Percentiles rank a stretch among this genome's conserved stretches.
phyloP scores from a whole-genome alignment of 352 stramenopile species.

The Thalassiosira pacifica region DNA sequence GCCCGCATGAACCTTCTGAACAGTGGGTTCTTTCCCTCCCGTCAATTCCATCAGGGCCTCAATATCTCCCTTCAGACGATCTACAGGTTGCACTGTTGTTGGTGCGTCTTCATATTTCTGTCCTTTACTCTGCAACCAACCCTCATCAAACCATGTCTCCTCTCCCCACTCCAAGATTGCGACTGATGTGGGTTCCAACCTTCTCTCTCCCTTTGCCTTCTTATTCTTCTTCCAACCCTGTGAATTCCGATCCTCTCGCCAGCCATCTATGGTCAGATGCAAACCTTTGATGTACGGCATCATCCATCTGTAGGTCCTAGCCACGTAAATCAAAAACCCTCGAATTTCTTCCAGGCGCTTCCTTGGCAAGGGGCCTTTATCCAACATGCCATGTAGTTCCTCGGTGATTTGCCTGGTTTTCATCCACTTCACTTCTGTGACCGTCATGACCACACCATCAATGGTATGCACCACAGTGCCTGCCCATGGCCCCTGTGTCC shows the following conservation, averaged over 20 bases:
- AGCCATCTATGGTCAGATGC: constrained; percentile 40
- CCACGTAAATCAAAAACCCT: constrained; percentile 49
- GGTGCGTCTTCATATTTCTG: neutral
- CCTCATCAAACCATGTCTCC: neutral
- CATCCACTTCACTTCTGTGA: constrained; percentile 54
- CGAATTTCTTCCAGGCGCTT: constrained; percentile 30
- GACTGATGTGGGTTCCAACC: neutral
- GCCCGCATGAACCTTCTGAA: no score
- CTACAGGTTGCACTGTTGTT: neutral
- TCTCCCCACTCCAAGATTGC: neutral
- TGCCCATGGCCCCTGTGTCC: constrained; percentile 57
- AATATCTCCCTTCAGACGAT: neutral
- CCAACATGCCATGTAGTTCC: constrained; percentile 6
- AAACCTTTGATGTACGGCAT: neutral
- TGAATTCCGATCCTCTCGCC: constrained; percentile 30
- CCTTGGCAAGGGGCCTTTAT: neutral
- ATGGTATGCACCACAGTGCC: constrained; percentile 44
- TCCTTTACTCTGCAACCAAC: neutral
- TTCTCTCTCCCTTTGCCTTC: neutral
- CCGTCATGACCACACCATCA: neutral
- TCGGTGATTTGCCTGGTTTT: constrained; percentile 28
- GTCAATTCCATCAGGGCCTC: neutral
- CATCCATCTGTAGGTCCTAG: neutral
- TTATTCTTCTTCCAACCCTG: constrained; percentile 44
- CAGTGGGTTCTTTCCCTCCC: neutral